A percentile compares a stretch with the other conserved stretches of the same genome.
Evolutionary conservation across 2,329 filamentous ascomycete genomes (phyloP).

Genomic region (Claviceps fusiformis): DNA sequence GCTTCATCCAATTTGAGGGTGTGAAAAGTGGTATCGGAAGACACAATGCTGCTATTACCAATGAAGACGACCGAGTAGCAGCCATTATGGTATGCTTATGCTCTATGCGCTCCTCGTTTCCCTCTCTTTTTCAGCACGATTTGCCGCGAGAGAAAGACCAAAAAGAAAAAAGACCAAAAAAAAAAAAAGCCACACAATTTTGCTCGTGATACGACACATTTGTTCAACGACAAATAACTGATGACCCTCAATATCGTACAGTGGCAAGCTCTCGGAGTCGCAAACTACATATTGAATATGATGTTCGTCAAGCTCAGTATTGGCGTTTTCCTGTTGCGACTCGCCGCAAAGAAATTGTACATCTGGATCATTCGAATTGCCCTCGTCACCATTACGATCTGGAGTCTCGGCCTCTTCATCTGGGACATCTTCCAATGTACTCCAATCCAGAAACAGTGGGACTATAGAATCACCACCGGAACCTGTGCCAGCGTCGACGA

Average conservation of each 20-base stretch:
- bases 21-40: conserved; percentile 29
- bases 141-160: too few relatives aligned
- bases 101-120: too few relatives aligned
- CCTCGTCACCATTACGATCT: conserved; percentile 31
- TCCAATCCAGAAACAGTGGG: conserved; percentile 38
- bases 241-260: conserved; percentile 10
- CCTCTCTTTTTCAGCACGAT: too few relatives aligned
- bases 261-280: conserved; percentile 38
- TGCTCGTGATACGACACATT: neutral
- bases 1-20: conserved; percentile 30
- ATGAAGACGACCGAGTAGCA: conserved; percentile 25
- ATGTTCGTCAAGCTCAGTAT: conserved; percentile 45
- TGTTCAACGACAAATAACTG: neutral
- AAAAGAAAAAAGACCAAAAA: too few relatives aligned
- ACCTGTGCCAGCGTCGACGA: conserved; percentile 29
- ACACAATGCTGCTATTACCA: conserved; percentile 31
- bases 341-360: conserved; percentile 32
- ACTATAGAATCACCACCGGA: conserved; percentile 30
- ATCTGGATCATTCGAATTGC: conserved; percentile 33
- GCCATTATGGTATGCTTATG: conserved; percentile 30
- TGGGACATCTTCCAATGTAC: conserved; percentile 39
- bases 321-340: conserved; percentile 35
- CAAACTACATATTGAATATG: conserved; percentile 38
- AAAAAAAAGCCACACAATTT: neutral
- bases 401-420: conserved; percentile 34